Base-by-base conservation (phyloP, 768 basidiomycete genomes). In the Cystobasidium ongulense region DNA sequence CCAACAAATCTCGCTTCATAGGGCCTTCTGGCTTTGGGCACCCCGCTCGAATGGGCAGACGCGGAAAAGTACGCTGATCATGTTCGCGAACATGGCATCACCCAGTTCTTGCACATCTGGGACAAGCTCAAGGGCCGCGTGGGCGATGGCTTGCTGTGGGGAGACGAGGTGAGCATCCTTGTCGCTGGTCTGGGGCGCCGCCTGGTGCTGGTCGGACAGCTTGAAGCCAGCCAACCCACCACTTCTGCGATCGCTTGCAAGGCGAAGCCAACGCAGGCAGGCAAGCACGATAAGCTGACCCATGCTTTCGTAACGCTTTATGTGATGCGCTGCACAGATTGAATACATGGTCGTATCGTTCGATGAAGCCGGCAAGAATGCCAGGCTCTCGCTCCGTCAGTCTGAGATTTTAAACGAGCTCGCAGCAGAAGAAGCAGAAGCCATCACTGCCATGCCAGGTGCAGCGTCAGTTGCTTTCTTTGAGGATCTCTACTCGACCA, bases 331-430 rank as follows among this genome's bases (percentile, higher is more conserved):
- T 77, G 23, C 61, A 57, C 79, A 96, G 94, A 85, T 99, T 77
- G 96, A 99, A 81, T 98, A 98, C 81, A 91, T 98, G 88, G 90
- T 98, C 75, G 84, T 97, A 72, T 84, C 88, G 11, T 89, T 95
- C 81, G 89, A 96, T 81, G 84, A 90, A 76, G 84, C 86, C 68
- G 79, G 85, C 54, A 91, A 89, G 82, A 89, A 87, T 75, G 96
- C 92, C 0, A 88, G 87, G 76, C 84, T 99, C 31, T 95, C 93
- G 41, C 85, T 99, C n/a, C 86, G 95, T 52, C 96, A 99, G 82
- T 88, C 89, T 0, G 94, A 98, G 83, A 95, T 98, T 76, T 85
- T 99, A 25, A 82, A 85, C 61, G 87, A 88, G 77, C 87, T 94
- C 39, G 79, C 78, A 33, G 52, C 75, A 21, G 79, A 80, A 39